Base-by-base conservation (phyloP, 371 early-diverging fungal species). In the Dichotomocladium elegans region DNA sequence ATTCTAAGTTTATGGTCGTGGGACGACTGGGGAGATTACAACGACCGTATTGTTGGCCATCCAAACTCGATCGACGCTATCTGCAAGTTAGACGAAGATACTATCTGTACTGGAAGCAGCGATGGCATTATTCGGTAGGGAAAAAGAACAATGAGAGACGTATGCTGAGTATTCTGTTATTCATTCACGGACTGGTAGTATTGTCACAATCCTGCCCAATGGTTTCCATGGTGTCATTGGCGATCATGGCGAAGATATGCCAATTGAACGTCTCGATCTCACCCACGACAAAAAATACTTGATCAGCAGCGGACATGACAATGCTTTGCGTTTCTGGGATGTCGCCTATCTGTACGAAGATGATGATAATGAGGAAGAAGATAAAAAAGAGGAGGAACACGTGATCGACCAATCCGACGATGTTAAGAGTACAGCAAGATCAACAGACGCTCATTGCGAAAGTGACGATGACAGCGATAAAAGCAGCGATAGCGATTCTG, bases 11-110 rank as follows among this genome's bases (percentile, higher is more conserved):
- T 91, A 26, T 89, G 82, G 72, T 61, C 70, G 3, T 90, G 85
- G 76, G 91, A 86, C n/a, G 79, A 91, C 60, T 96, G 93, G 90
- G 93, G 90, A 11, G 95, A 94, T 58, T 82, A 89, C 47, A 86
- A 86, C 15, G 95, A 95, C 72, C 84, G 98, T 19, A 87, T 94
- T 53, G 74, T 91, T 4, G 96, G 96, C 24, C 95, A 96, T 63
- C 95, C 96, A 21, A 82, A 77, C 46, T 88, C 91, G 21, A 86
- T 97, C 19, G 91, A 93, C 48, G 68, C 91, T 1, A 77, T 95
- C 11, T 81, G 82, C 57, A 87, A 87, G 60, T 64, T 95, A 46
- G 87, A 86, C 40, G 94, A 96, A 50, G 80, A 86, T 57, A 81
- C 86, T 17, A 73, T 95, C 12, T 84, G 84, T 29, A 95, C 96